A percentile compares a stretch with the other conserved stretches of the same genome.
These are phyloP conservation scores for Calocera viscosa DNA, from an alignment of 768 basidiomycete genomes.

Conservation along the genomic window DNA sequence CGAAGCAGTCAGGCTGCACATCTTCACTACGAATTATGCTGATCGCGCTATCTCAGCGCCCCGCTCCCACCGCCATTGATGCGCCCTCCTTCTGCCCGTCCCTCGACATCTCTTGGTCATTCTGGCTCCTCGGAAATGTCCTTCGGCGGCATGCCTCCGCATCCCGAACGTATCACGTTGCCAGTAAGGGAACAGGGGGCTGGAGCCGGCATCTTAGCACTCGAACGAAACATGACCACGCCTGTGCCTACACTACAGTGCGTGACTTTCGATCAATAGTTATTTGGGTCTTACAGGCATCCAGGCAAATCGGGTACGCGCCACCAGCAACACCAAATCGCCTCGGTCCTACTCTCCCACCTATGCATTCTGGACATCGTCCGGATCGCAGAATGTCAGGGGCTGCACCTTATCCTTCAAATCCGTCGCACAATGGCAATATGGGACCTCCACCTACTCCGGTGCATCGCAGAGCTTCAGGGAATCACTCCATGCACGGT, in stretches of 20 bases:
- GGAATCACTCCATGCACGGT: background rate
- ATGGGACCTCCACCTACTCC: conserved; percentile 1
- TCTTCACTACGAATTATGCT: background rate
- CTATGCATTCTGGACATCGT: background rate
- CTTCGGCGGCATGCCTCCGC: background rate
- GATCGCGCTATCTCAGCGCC: background rate
- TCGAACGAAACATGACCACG: background rate
- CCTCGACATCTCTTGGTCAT: background rate
- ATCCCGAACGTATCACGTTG: background rate
- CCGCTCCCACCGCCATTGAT: background rate
- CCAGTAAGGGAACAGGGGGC: background rate
- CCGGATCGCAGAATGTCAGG: background rate
- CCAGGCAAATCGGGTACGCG: background rate
- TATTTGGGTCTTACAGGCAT: background rate
- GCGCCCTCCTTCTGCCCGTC: background rate
- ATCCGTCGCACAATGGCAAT: background rate
- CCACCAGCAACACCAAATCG: background rate
- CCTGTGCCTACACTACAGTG: background rate
- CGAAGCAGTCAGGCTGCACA: background rate
- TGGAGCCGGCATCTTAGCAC: background rate
- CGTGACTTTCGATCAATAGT: background rate
- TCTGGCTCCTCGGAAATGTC: background rate
- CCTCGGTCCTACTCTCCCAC: background rate
- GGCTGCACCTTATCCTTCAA: background rate
- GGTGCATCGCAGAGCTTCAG: background rate